Percentiles rank a stretch among this genome's conserved stretches.
Conservation (phyloP, 2,329 filamentous ascomycete species). For the Ophiostoma sp. region DNA sequence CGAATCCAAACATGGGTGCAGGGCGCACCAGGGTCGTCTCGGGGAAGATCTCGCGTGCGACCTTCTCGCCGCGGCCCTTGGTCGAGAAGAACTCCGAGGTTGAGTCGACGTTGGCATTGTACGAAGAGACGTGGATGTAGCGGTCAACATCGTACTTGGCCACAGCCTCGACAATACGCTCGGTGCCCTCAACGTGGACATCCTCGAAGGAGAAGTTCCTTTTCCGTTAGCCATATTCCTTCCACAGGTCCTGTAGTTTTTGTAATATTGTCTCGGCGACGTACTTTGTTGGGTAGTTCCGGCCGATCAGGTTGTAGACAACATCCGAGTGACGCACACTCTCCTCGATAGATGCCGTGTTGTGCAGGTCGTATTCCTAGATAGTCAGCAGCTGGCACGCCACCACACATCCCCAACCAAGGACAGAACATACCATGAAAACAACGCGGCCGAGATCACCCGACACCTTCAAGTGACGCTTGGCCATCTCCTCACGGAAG, state of each 20-base stretch:
- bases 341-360: slow-evolving; percentile 93
- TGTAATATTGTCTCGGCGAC: not conserved
- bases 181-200: slow-evolving; percentile 85
- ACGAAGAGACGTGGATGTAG: slow-evolving; percentile 93
- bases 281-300: slow-evolving; percentile 93
- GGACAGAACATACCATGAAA: slow-evolving; percentile 61
- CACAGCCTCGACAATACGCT: slow-evolving; percentile 87
- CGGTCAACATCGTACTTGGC: slow-evolving; percentile 98
- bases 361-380: slow-evolving; percentile 92
- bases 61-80: slow-evolving; percentile 78
- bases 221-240: slow-evolving; percentile 7
- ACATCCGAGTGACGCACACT: slow-evolving; percentile 95
- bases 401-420: not conserved
- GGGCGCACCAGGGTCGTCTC: slow-evolving; percentile 96
- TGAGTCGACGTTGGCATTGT: slow-evolving; percentile 78
- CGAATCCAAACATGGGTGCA: slow-evolving; percentile 88
- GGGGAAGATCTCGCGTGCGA: slow-evolving; percentile 83
- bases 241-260: not conserved
- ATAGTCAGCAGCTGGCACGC: slow-evolving; percentile 1
- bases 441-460: slow-evolving; percentile 86
- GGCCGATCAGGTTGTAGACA: slow-evolving; percentile 92
- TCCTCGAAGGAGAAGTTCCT: slow-evolving; percentile 93
- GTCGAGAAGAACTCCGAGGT: slow-evolving; percentile 84
- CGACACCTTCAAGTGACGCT: slow-evolving; percentile 92
- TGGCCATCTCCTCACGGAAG: slow-evolving; percentile 95